Conservation (phyloP, 2,329 filamentous ascomycete genomes). For the Fusarium dimerum region DNA sequence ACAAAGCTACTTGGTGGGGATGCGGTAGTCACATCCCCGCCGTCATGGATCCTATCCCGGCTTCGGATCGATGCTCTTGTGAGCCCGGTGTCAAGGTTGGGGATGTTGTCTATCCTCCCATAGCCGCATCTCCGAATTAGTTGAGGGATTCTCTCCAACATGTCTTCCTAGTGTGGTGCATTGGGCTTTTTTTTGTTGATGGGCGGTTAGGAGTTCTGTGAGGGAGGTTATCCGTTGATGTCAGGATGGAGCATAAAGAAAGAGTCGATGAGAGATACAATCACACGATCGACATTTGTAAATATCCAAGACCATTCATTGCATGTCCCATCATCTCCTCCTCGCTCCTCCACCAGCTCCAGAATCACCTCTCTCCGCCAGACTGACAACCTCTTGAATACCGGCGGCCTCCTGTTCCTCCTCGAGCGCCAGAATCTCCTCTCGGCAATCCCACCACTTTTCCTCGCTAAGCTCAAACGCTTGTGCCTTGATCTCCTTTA, state of each 20-base stretch:
- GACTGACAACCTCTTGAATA: slow-evolving; percentile 89
- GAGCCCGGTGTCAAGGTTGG: slow-evolving; percentile 61
- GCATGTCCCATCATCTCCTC: slow-evolving; percentile 27
- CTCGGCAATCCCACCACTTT: slow-evolving; percentile 98
- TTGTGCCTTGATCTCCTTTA: slow-evolving; percentile 91
- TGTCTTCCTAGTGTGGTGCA: too few relatives aligned
- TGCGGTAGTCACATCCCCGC: slow-evolving; percentile 62
- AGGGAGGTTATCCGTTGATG: too few relatives aligned
- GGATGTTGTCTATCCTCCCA: slow-evolving; percentile 66
- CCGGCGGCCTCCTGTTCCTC: slow-evolving; percentile 95
- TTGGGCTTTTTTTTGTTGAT: slow-evolving; percentile 28
- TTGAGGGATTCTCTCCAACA: slow-evolving; percentile 31
- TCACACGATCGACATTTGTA: background rate
- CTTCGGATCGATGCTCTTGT: slow-evolving; percentile 64
- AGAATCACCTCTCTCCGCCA: slow-evolving; percentile 70
- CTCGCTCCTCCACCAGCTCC: slow-evolving; percentile 38
- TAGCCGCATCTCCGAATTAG: slow-evolving; percentile 50
- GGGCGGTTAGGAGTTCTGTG: background rate
- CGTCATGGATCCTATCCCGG: slow-evolving; percentile 62
- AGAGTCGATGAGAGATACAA: too few relatives aligned
- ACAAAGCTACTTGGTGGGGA: slow-evolving; percentile 57
- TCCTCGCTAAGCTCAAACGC: slow-evolving; percentile 91
- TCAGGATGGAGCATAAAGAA: too few relatives aligned
- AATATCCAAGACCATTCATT: background rate
- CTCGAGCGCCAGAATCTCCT: slow-evolving; percentile 88